phyloP scores from a whole-genome alignment of 805 yeast species.

The Suhomyces canberraensis region DNA sequence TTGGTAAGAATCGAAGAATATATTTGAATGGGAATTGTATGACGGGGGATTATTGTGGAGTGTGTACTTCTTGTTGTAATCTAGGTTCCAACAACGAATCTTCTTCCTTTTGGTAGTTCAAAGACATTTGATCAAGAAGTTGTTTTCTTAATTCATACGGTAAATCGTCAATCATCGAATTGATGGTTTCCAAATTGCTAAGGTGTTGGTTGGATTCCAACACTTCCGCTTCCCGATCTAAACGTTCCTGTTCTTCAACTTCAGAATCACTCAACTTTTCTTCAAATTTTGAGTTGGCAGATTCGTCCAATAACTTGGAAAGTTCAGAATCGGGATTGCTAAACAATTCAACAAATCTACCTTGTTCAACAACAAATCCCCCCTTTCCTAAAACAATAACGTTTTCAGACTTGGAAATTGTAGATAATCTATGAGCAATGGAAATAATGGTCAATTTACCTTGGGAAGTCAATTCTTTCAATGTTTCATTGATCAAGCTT shows the following conservation, averaged over 20 bases:
- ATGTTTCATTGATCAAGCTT: slow-evolving; percentile 40
- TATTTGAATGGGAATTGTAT: too few relatives aligned
- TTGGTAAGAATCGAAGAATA: too few relatives aligned
- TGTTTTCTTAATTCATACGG: slow-evolving; percentile 30
- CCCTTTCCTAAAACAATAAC: slow-evolving; percentile 42
- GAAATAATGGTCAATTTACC: slow-evolving; percentile 43
- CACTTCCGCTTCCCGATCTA: slow-evolving; percentile 24
- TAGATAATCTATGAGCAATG: slow-evolving; percentile 44
- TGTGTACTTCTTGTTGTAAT: not conserved
- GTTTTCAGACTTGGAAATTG: slow-evolving; percentile 43
- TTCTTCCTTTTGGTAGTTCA: slow-evolving; percentile 10
- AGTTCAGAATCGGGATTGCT: slow-evolving; percentile 40
- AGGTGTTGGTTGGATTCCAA: slow-evolving; percentile 16
- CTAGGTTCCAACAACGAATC: not conserved
- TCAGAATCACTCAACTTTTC: slow-evolving; percentile 20
- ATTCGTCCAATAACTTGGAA: slow-evolving; percentile 39
- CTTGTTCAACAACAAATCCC: slow-evolving; percentile 40
- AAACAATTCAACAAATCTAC: slow-evolving; percentile 38
- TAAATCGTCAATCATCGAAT: slow-evolving; percentile 34
- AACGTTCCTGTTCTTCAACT: slow-evolving; percentile 21
- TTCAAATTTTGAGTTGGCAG: slow-evolving; percentile 20
- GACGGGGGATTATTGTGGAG: not conserved
- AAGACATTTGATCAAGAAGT: slow-evolving; percentile 25
- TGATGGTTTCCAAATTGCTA: slow-evolving; percentile 22
- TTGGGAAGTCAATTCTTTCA: slow-evolving; percentile 32